phyloP scores from a whole-genome alignment of 495 filamentous ascomycete genomes.

The Lineolata rhizophorae region DNA sequence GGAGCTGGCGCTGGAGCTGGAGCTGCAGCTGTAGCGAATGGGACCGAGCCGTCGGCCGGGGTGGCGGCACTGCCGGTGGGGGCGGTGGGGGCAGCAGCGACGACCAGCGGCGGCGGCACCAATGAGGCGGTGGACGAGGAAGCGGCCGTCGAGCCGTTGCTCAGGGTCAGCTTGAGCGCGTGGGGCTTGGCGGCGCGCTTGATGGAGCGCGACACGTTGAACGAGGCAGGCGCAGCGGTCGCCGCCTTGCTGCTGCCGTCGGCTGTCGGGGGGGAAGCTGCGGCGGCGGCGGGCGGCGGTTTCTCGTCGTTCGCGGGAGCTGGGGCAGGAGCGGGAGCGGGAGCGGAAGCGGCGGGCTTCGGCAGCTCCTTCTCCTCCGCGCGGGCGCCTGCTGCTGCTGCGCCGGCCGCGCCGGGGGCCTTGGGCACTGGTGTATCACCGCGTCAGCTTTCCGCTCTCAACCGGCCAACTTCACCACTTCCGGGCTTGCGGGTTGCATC shows the following conservation, averaged over 20 bases:
- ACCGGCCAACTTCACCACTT: too few relatives aligned
- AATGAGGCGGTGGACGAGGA: too few relatives aligned
- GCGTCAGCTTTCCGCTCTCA: too few relatives aligned
- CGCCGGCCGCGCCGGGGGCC: too few relatives aligned
- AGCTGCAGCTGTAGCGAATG: too few relatives aligned
- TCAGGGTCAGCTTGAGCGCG: slow-evolving; percentile 7
- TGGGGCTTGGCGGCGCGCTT: slow-evolving; percentile 8
- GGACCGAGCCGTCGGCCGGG: too few relatives aligned
- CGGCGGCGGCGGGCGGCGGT: not conserved
- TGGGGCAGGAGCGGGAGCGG: not conserved
- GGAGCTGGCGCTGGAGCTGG: too few relatives aligned
- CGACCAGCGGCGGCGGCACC: too few relatives aligned
- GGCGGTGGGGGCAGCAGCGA: not conserved
- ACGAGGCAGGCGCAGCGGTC: slow-evolving; percentile 1
- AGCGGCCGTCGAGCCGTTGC: slow-evolving; percentile 12
- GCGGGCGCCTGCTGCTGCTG: not conserved
- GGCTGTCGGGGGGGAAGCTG: slow-evolving; percentile 1
- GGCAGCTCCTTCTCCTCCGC: not conserved
- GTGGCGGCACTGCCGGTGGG: too few relatives aligned
- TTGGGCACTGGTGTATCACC: too few relatives aligned
- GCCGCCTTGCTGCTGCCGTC: slow-evolving; percentile 3
- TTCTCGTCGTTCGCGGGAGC: not conserved
- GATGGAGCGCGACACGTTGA: slow-evolving; percentile 7
- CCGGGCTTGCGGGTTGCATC: too few relatives aligned
- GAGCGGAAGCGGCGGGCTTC: not conserved